A percentile compares a stretch with the other conserved stretches of the same genome.
phyloP scores from a whole-genome alignment of 2,329 filamentous ascomycete genomes.

The Didymella pomorum region DNA sequence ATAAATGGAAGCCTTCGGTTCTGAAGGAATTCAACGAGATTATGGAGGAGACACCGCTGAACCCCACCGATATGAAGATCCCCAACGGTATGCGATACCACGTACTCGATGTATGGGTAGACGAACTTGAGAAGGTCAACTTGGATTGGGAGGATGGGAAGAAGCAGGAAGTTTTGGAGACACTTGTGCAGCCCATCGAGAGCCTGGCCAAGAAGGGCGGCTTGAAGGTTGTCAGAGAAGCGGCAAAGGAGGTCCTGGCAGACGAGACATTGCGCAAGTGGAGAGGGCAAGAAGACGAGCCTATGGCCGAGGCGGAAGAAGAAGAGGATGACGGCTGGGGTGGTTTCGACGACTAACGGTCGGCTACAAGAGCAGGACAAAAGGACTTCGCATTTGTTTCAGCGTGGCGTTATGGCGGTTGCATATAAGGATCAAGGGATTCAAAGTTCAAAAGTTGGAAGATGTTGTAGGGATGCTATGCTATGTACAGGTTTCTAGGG shows the following conservation, averaged over 20 bases:
- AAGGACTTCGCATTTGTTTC: conserved; percentile 23
- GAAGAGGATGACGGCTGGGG: conserved; percentile 70
- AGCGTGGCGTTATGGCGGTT: conserved; percentile 41
- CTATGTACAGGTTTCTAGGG: not conserved
- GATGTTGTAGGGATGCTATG: not conserved
- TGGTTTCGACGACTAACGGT: conserved; percentile 70
- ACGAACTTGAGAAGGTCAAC: conserved; percentile 80
- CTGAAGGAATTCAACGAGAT: conserved; percentile 58
- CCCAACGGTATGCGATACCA: conserved; percentile 88
- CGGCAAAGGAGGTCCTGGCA: conserved; percentile 72
- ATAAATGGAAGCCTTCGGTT: conserved; percentile 50
- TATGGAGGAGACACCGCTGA: conserved; percentile 57
- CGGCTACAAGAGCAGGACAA: not conserved
- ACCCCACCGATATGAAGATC: conserved; percentile 63
- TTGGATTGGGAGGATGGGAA: conserved; percentile 51
- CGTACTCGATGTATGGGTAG: conserved; percentile 87
- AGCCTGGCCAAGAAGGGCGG: conserved; percentile 64
- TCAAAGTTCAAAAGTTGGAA: not conserved
- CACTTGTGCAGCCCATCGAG: conserved; percentile 64
- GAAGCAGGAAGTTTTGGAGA: conserved; percentile 52
- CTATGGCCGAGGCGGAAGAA: conserved; percentile 46
- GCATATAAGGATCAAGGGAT: conserved; percentile 9
- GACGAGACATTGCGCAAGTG: conserved; percentile 79
- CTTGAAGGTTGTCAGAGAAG: conserved; percentile 74
- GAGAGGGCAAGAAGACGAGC: conserved; percentile 51